Evolutionary conservation across 352 stramenopile species (phyloP).

Genomic region (Globisporangium solare): DNA sequence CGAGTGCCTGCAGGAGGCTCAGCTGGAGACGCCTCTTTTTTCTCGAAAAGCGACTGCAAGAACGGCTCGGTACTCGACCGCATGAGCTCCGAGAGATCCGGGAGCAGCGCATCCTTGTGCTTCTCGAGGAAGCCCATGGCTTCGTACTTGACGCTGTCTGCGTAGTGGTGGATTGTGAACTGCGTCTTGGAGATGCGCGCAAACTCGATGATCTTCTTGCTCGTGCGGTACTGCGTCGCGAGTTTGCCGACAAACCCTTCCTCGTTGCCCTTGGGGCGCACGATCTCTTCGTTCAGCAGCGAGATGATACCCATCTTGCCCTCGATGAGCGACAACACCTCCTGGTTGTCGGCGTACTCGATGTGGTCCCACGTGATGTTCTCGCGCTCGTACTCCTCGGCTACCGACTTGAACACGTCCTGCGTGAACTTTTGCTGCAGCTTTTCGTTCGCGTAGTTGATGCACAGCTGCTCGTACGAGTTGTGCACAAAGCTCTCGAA

Average conservation of each 20-base stretch:
- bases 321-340: conserved; percentile 74
- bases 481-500: conserved; percentile 88
- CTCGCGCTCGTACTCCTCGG: conserved; percentile 62
- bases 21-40: conserved; percentile 27
- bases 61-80: conserved; percentile 42
- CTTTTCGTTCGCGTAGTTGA: conserved; percentile 96
- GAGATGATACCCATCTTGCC: conserved; percentile 68
- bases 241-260: conserved; percentile 66
- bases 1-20: conserved; percentile 17
- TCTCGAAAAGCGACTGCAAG: conserved; percentile 52
- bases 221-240: conserved; percentile 34
- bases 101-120: conserved; percentile 91
- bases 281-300: conserved; percentile 86
- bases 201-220: conserved; percentile 66
- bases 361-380: conserved; percentile 81
- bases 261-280: conserved; percentile 67
- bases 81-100: conserved; percentile 87
- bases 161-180: conserved; percentile 94
- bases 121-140: conserved; percentile 91
- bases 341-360: conserved; percentile 73
- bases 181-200: conserved; percentile 63
- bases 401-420: conserved; percentile 59
- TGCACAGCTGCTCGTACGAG: conserved; percentile 93
- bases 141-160: conserved; percentile 90
- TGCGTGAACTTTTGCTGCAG: conserved; percentile 87